Conservation (phyloP, 306 rosid species). For the Cyclanthera cordifolia region DNA sequence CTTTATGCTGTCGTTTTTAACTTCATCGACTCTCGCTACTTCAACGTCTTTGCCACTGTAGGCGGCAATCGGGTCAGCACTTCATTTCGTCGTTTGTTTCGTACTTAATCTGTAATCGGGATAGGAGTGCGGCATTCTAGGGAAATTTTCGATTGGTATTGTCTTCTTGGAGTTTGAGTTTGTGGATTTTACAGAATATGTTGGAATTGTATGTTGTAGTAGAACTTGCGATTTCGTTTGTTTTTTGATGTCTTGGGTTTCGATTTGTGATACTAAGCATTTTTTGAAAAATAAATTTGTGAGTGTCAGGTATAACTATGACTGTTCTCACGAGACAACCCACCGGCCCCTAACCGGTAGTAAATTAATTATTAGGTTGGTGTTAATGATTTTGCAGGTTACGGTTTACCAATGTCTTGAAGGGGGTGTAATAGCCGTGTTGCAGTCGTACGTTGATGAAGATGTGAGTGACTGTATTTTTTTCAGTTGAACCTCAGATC, state of each 20-base stretch:
- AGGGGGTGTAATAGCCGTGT: constrained; percentile 73
- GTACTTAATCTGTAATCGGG: too few species aligned
- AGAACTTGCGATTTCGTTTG: background rate
- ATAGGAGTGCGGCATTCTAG: too few species aligned
- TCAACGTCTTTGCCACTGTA: constrained; percentile 81
- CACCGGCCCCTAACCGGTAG: too few species aligned
- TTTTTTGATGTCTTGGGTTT: background rate
- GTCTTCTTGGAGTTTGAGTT: background rate
- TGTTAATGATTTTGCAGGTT: constrained; percentile 34
- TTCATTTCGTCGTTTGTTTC: background rate
- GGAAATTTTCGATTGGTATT: background rate
- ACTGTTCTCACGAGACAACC: too few species aligned
- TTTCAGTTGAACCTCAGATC: background rate
- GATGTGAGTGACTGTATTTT: constrained; percentile 47
- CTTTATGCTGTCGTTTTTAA: constrained; percentile 79
- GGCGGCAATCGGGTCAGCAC: constrained; percentile 73
- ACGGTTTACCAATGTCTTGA: constrained; percentile 66
- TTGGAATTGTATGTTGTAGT: background rate
- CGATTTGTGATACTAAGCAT: too few species aligned
- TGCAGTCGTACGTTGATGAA: constrained; percentile 90
- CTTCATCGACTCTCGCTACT: constrained; percentile 71
- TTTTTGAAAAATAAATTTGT: too few species aligned
- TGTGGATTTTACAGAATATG: background rate
- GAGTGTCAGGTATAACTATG: too few species aligned
- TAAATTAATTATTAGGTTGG: background rate